Conservation (phyloP, 2,329 filamentous ascomycete species). For the Dactylonectria macrodidyma region DNA sequence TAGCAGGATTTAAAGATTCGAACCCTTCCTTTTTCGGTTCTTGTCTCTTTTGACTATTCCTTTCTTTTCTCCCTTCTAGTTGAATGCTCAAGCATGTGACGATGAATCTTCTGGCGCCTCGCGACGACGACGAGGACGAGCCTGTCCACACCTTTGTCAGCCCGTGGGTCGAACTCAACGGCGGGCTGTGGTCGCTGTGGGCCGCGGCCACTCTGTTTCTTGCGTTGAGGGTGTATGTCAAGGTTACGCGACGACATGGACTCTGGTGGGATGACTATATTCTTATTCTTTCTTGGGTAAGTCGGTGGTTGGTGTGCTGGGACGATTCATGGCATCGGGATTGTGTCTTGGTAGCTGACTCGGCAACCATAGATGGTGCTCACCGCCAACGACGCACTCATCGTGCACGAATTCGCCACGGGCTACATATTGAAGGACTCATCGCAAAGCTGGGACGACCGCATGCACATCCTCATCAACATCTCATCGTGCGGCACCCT, state of each 20-base stretch:
- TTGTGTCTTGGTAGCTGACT: not conserved
- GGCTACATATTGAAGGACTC: conserved; percentile 60
- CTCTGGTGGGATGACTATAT: conserved; percentile 59
- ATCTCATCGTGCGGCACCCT: conserved; percentile 55
- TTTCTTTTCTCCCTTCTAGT: not conserved
- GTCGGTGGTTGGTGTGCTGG: conserved; percentile 24
- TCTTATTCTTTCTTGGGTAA: conserved; percentile 55
- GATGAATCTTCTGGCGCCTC: conserved; percentile 42
- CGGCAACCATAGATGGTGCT: conserved; percentile 54
- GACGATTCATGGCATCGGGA: no score
- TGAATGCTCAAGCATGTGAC: conserved; percentile 23
- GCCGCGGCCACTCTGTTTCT: conserved; percentile 50
- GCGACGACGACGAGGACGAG: conserved; percentile 40
- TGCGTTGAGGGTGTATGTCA: conserved; percentile 52
- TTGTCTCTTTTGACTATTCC: not conserved
- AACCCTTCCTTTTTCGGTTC: not conserved
- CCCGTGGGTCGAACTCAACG: conserved; percentile 51
- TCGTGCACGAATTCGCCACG: conserved; percentile 62
- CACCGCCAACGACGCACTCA: conserved; percentile 61
- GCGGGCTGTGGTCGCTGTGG: conserved; percentile 53
- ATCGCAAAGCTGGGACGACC: conserved; percentile 62
- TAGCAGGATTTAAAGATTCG: not conserved
- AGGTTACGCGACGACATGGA: conserved; percentile 53
- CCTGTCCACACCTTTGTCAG: conserved; percentile 47
- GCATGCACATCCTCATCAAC: conserved; percentile 68